Conservation (phyloP, 805 yeast genomes). For the Candida suzukii region DNA sequence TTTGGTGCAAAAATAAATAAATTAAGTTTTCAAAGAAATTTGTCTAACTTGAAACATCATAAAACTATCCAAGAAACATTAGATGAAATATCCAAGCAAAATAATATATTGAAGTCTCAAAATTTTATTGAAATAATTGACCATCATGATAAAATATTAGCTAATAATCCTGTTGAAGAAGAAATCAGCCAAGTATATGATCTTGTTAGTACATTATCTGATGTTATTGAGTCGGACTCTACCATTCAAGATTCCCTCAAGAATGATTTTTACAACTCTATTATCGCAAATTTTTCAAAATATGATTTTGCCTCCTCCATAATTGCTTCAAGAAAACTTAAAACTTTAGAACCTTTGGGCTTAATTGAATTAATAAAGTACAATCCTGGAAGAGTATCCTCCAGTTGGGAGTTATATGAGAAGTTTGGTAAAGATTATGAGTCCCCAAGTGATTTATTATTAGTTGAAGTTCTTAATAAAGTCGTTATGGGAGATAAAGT, state of each 20-base stretch:
- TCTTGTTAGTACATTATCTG: neutral
- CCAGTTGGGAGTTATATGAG: constrained; percentile 25
- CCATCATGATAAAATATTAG: neutral
- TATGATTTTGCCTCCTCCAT: constrained; percentile 21
- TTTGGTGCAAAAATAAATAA: neutral
- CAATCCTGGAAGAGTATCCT: constrained; percentile 29
- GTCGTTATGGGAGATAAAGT: constrained; percentile 15
- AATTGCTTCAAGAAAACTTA: constrained; percentile 6
- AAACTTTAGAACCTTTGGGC: neutral
- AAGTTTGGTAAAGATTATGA: neutral
- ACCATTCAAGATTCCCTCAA: neutral
- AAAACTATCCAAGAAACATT: neutral
- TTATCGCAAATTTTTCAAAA: constrained; percentile 17
- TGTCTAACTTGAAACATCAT: neutral
- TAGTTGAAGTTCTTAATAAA: constrained; percentile 13
- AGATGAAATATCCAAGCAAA: neutral
- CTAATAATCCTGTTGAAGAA: neutral
- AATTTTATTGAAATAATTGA: neutral
- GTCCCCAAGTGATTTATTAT: constrained; percentile 5
- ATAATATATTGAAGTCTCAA: neutral
- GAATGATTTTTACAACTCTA: constrained; percentile 12
- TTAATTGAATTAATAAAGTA: constrained; percentile 14
- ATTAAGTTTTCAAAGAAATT: neutral
- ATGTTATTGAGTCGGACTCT: neutral
- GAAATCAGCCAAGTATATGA: neutral